Evolutionary conservation across 257 asterid species (phyloP), one percentile per base, ranked within the genome.

Genomic region (Solanum etuberosum): DNA sequence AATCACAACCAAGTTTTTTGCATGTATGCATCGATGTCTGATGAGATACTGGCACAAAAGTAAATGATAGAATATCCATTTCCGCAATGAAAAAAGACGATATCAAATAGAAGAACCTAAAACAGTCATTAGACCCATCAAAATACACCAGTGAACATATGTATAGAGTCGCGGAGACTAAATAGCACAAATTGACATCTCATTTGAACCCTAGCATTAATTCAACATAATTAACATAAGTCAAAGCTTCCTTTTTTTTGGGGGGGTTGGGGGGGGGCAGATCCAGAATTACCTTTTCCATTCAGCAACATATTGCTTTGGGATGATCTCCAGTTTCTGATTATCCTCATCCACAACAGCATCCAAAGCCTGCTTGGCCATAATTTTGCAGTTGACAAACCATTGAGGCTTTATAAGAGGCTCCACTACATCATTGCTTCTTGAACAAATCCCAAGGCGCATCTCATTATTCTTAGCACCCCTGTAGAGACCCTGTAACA

Each of bases 351-450:
- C 93, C 85, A 88, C 86, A 81, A 93, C 98, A 27, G 95, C 99
- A 90, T 91, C 94, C 90, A 97, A 97, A 89, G 96, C 98, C 92
- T 95, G 88, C 72, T 93, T 91, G 35, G 98, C 98, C 95, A 97
- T 95, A 88, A 86, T 90, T 92, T 94, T 90, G 89, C 98, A 97
- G 90, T 92, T 95, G 85, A 95, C 99, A 89, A 94, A 97, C 99
- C 99, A 97, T 89, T 97, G 99, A 43, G 98, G 98, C 94, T 95
- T 97, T 87, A 95, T 94, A 71, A 97, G 94, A 72, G 99, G 99
- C 92, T 97, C 99, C 89, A 95, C 95, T 6, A 95, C 96, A 88
- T 97, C 99, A 42, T 90, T 93, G 91, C 92, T 94, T 90, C 99
- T 94, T 51, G 98, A 95, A 93, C 98, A 97, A 91, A 93, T 72